Base-by-base conservation (phyloP, 805 yeast genomes). In the Allodekkera sacchari region DNA sequence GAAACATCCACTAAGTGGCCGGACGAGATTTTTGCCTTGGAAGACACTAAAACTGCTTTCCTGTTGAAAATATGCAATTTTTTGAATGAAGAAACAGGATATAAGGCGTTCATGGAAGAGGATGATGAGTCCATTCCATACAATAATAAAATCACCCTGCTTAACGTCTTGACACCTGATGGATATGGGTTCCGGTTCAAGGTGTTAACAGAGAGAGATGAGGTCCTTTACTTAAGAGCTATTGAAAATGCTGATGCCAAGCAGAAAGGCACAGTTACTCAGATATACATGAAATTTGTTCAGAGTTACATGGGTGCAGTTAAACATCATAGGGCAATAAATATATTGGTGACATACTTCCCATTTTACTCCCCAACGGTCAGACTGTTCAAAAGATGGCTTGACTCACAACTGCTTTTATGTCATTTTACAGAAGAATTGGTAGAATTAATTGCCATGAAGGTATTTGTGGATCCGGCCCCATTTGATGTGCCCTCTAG, bases 1-100 rank as follows among this genome's bases (percentile, higher is more conserved):
- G 98, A 92, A 59, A 64, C 83, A 4, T 83, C 95, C 2, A 68
- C 73, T n/a, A 76, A 77, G 53, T 92, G 99, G 99, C 99, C 99
- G 3, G 94, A 83, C 55, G 96, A 92, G 52, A 53, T 85, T 5
- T 59, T 66, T 24, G 87, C 96, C 2, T 59, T 87, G 33, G 97
- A 92, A 53, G 78, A 81, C 47, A 81, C 95, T 11, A 92, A 92
- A 50, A 74, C 94, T 20, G 97, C 97, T 6, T 84, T 92, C 44
- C 60, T 89, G 45, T 53, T 92, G 33, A 81, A 81, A 44, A 71
- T 88, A 15, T 43, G 55, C 37, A 71, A 68, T 23, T 41, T 53
- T 6, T 40, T 67, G 30, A 69, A 74, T 31, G 61, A 63, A 35
- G 16, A 37, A 13, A 65, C 77, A 9, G 58, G 36, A 57, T 83